Base-by-base conservation (phyloP, 495 filamentous ascomycete species). In the Aspergillus diversus region DNA sequence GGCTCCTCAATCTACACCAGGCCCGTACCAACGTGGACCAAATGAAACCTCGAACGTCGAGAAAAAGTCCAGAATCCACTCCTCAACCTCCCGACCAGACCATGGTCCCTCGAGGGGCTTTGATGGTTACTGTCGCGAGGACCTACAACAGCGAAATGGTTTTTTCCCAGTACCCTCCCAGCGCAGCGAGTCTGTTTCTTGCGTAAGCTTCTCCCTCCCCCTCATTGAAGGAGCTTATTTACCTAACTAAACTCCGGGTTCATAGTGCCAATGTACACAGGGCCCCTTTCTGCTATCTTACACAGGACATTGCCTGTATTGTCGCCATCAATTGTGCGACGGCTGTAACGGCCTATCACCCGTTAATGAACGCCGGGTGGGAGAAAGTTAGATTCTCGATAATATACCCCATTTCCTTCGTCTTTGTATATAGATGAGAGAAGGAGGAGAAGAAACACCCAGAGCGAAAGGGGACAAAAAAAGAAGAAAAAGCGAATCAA, bases 261-360 rank as follows among this genome's bases (percentile, higher is more conserved):
- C 39, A 39, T 37, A 64, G 63, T 64, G 63, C 35, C 63, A 60
- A 34, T 64, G 63, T 33, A 48, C 17, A 39, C 50, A 64, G 9
- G 56, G 57, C 5, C 63, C 51, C 6, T 51, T 55, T 32, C 17
- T 50, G 1, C 21, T 54, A 43, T 33, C 60, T 13, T 60, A 51
- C 42, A 60, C 39, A 32, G 32, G 32, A 7, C 27, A 60, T 7
- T 64, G 63, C 32, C 39, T 55, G 16, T 51, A 27, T 42, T 64
- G 63, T 52, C 49, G 8, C 5, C 63, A 64, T 51, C n/a, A 5
- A 5, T 39, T 64, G 6, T 64, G 63, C 15, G 34, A 37, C 11
- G 35, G 37, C 35, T 63, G 61, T 16, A 34, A 34, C 33, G 48
- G 34, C 8, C 34, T 33, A 32, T 55, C 31, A 37, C 34, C 49